phyloP scores from a whole-genome alignment of 2,329 filamentous ascomycete genomes.

The Aspergillus ochraceoroseus region DNA sequence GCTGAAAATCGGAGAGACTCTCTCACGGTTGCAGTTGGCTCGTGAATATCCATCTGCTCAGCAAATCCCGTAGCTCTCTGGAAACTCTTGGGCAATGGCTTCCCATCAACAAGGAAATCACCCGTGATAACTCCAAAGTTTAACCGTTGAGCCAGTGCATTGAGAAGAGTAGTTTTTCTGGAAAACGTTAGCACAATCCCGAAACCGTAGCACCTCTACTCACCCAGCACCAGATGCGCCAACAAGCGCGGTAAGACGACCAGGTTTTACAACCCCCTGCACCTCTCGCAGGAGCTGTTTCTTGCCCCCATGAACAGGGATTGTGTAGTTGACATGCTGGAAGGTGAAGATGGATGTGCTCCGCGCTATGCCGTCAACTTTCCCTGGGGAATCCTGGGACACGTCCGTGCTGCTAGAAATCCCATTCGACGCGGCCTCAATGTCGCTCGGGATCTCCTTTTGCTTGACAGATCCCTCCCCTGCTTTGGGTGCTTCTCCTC shows the following conservation, averaged over 20 bases:
- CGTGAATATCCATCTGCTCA: conserved; percentile 64
- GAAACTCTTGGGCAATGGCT: conserved; percentile 46
- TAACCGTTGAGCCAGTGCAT: conserved; percentile 45
- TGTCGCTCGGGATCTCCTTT: conserved; percentile 42
- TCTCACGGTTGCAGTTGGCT: conserved; percentile 61
- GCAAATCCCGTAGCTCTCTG: conserved; percentile 53
- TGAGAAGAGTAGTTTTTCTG: conserved; percentile 49
- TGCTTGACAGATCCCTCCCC: conserved; percentile 55
- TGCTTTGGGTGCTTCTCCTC: conserved; percentile 57
- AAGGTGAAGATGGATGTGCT: conserved; percentile 75
- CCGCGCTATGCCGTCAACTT: conserved; percentile 52
- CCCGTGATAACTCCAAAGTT: conserved; percentile 45
- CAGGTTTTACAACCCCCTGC: conserved; percentile 69
- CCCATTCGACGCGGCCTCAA: conserved; percentile 47
- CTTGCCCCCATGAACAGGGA: conserved; percentile 44
- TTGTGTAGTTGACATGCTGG: conserved; percentile 74
- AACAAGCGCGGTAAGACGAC: conserved; percentile 74
- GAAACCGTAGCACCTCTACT: conserved; percentile 11
- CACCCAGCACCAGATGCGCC: conserved; percentile 61
- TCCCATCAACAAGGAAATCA: conserved; percentile 45
- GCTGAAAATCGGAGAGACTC: conserved; percentile 64
- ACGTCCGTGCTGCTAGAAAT: conserved; percentile 15
- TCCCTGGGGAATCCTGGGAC: conserved; percentile 21
- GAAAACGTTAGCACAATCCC: neutral
- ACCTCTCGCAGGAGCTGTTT: conserved; percentile 55